Base-by-base conservation (phyloP, 495 filamentous ascomycete genomes). In the Sordaria brevicollis region DNA sequence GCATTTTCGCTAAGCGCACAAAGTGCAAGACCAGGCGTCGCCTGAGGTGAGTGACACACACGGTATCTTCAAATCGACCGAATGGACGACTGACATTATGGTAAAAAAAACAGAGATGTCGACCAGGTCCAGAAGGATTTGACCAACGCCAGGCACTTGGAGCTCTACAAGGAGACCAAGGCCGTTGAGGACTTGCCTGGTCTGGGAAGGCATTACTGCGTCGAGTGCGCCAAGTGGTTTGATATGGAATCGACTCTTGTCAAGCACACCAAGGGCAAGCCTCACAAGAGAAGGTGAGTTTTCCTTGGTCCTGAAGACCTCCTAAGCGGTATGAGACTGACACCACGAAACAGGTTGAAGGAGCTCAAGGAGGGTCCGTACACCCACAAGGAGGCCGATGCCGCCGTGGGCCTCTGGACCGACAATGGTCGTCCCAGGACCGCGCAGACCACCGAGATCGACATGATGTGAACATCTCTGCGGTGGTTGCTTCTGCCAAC, bases 161-260 rank as follows among this genome's bases (percentile, higher is more conserved):
- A 85, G 41, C 86, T 91, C 66, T 90, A 89, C 84, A 92, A 93
- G 75, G 86, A 87, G 35, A 84, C 89, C 62, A 94, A 97, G 74
- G 90, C 91, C 33, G 81, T 86, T 21, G 94, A 97, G 77, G 94
- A 97, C 73, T 86, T 95, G 17, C 95, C 94, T 7, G 94, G 88
- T 0, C 82, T 97, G 34, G 94, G 94, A 5, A 82, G 85, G 75
- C 89, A 87, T 72, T 97, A 97, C 78, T 99, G 94, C 78, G 83
- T 91, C n/a, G 92, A 96, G 81, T 99, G 94, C 76, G 89, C 93
- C 41, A 97, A 96, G 82, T 97, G 91, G 90, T 97, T 94, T 78
- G 95, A 97, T 80, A 90, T 88, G 68, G 93, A 96, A 66, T 80
- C 87, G 74, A 95, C 89, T 74, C 82, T 96, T 70, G 84, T 87